Conservation (phyloP, 1,284 basidiomycete genomes). For the Austroboletus novae-zelandiae region DNA sequence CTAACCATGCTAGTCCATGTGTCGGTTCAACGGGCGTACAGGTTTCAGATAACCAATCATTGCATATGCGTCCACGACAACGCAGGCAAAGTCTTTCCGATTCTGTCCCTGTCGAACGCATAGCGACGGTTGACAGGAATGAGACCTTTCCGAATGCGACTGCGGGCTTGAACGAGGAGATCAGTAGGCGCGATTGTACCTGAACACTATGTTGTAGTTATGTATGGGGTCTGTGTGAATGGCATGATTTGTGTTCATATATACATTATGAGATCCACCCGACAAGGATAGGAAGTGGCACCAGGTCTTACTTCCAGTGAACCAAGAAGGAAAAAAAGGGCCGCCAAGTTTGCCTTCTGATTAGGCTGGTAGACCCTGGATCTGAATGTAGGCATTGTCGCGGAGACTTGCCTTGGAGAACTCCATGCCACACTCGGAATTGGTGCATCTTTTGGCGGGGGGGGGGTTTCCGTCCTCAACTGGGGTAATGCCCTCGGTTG, state of each 20-base stretch:
- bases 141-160: slow-evolving; percentile 58
- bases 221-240: slow-evolving; percentile 16
- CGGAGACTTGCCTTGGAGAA: slow-evolving; percentile 40
- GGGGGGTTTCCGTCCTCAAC: slow-evolving; percentile 13
- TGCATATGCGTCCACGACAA: slow-evolving; percentile 50
- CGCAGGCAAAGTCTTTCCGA: slow-evolving; percentile 64
- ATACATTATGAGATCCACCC: slow-evolving; percentile 28
- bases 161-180: slow-evolving; percentile 63
- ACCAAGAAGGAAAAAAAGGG: slow-evolving; percentile 1
- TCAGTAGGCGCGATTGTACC: slow-evolving; percentile 37
- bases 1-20: slow-evolving; percentile 12
- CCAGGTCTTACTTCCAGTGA: slow-evolving; percentile 19
- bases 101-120: slow-evolving; percentile 57
- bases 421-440: slow-evolving; percentile 38
- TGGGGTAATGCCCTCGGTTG: slow-evolving; percentile 3
- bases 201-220: slow-evolving; percentile 14
- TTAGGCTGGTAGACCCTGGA: slow-evolving; percentile 37
- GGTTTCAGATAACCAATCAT: slow-evolving; percentile 34
- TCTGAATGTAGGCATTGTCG: slow-evolving; percentile 42
- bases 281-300: slow-evolving; percentile 13
- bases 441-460: slow-evolving; percentile 32
- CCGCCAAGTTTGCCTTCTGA: neutral
- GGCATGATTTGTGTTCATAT: slow-evolving; percentile 27
- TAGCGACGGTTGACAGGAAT: slow-evolving; percentile 53
- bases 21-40: slow-evolving; percentile 21